Conservation (phyloP, 208 protist species). For the Trypanosoma theileri region DNA sequence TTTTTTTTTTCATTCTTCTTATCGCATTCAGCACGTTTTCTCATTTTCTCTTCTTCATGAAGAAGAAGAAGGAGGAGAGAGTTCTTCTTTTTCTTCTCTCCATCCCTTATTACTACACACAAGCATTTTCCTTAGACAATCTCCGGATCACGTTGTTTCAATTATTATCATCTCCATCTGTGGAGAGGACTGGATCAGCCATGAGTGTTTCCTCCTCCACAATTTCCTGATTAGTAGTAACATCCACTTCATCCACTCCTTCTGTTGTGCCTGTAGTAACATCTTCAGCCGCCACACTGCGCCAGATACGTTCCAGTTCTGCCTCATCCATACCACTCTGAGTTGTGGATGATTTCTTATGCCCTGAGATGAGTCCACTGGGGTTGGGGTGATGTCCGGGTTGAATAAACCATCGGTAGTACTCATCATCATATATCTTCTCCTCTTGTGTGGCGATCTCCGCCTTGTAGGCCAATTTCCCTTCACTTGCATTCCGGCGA, state of each 20-base stretch:
- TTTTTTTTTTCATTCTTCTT: neutral
- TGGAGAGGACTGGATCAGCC: neutral
- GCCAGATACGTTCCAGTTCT: conserved; percentile 56
- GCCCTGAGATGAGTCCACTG: conserved; percentile 60
- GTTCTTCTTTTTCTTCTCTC: too few species aligned
- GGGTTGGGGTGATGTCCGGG: conserved; percentile 88
- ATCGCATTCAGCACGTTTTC: neutral
- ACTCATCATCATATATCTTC: conserved; percentile 93
- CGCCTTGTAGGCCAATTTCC: conserved; percentile 63
- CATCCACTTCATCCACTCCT: conserved; percentile 36
- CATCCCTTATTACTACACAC: too few species aligned
- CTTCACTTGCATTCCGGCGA: conserved; percentile 59
- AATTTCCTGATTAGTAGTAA: conserved; percentile 28
- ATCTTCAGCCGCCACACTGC: conserved; percentile 28
- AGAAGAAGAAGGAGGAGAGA: too few species aligned
- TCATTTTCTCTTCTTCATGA: too few species aligned
- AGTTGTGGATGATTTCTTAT: conserved; percentile 25
- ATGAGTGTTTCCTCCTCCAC: conserved; percentile 32
- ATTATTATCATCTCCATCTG: too few species aligned
- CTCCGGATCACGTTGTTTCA: too few species aligned
- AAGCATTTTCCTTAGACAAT: too few species aligned
- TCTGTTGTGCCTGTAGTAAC: conserved; percentile 43
- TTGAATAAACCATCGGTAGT: conserved; percentile 93
- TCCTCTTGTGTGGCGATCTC: conserved; percentile 87
- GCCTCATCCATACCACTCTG: conserved; percentile 31